These are phyloP conservation scores for Acer negundo DNA, from an alignment of 345 rosid species.

Conservation along the genomic window DNA sequence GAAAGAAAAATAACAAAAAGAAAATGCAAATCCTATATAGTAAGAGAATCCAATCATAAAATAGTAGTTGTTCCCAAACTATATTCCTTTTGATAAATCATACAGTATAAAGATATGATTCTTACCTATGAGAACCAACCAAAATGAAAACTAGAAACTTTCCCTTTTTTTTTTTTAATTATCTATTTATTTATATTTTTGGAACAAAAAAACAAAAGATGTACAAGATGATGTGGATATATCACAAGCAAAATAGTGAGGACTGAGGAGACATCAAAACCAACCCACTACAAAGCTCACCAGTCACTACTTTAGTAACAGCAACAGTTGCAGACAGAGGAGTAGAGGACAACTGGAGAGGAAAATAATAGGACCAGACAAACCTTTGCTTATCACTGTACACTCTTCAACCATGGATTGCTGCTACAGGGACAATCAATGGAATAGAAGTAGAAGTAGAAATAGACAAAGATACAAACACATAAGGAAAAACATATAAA, in stretches of 20 bases:
- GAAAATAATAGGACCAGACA: conserved; percentile 3
- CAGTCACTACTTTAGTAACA: background rate
- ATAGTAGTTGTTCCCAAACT: no score
- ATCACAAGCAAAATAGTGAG: conserved; percentile 1
- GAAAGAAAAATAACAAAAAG: no score
- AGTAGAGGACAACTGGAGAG: background rate
- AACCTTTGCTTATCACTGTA: background rate
- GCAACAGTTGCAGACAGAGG: background rate
- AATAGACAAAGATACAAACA: background rate
- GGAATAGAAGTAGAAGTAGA: background rate
- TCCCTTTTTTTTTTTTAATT: background rate
- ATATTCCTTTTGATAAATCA: no score
- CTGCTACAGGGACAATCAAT: background rate
- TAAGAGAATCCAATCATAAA: no score
- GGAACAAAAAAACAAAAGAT: background rate
- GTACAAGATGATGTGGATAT: background rate
- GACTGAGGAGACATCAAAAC: background rate
- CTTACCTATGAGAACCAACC: no score
- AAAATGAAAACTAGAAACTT: background rate
- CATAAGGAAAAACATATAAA: conserved; percentile 1
- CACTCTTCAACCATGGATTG: background rate
- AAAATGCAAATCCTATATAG: no score
- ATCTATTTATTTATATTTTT: background rate
- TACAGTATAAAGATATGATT: no score
- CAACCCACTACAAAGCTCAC: background rate